Conservation (phyloP, 345 rosid genomes). For the Litchi chinensis region DNA sequence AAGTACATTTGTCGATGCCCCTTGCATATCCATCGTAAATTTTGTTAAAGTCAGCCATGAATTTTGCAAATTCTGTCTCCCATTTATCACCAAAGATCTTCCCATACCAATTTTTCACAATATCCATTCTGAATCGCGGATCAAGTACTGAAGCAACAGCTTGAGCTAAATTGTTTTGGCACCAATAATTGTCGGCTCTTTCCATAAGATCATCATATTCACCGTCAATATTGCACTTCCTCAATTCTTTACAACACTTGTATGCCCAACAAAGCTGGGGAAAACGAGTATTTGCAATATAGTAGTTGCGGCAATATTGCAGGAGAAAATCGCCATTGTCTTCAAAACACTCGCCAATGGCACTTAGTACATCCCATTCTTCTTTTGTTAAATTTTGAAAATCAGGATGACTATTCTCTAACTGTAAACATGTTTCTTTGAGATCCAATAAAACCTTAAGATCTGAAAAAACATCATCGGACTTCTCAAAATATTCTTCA, state of each 20-base stretch:
- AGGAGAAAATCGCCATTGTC: not conserved
- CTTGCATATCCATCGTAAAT: not conserved
- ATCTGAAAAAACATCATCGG: too few relatives aligned
- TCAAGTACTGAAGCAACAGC: not conserved
- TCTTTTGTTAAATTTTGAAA: not conserved
- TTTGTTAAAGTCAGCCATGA: not conserved
- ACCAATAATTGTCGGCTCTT: not conserved
- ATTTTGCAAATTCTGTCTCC: not conserved
- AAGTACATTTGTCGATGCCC: too few relatives aligned
- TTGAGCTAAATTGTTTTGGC: not conserved
- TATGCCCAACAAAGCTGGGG: not conserved
- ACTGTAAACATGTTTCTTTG: not conserved
- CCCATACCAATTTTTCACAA: not conserved
- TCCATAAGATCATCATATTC: too few relatives aligned
- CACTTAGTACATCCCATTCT: not conserved
- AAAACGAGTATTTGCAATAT: not conserved
- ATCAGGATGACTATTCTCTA: not conserved
- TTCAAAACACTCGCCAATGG: not conserved
- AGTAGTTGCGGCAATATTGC: too few relatives aligned
- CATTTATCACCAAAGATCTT: not conserved
- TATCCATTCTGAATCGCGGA: not conserved
- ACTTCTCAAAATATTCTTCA: too few relatives aligned
- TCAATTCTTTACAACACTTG: too few relatives aligned
- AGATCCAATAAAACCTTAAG: not conserved
- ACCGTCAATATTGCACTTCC: not conserved